Conservation (phyloP, 768 basidiomycete species). For the Tremella mesenterica region DNA sequence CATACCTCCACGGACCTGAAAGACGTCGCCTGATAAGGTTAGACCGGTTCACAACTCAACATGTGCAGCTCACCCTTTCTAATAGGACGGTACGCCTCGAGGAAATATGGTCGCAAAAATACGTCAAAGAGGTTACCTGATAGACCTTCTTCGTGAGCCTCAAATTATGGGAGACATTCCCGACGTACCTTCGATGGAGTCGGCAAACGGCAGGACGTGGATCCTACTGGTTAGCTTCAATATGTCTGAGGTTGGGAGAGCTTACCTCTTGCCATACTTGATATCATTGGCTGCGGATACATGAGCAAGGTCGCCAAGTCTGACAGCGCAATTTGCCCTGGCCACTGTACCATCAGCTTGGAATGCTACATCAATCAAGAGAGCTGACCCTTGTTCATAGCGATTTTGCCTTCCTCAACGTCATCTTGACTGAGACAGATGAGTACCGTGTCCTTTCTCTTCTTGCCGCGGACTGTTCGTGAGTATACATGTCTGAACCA, state of each 20-base stretch:
- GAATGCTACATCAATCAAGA: background rate
- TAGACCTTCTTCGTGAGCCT: constrained; percentile 50
- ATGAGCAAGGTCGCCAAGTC: constrained; percentile 90
- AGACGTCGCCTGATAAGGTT: constrained; percentile 66
- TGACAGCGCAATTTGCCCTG: constrained; percentile 96
- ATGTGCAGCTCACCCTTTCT: constrained; percentile 27
- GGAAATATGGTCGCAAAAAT: constrained; percentile 96
- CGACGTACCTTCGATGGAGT: constrained; percentile 77
- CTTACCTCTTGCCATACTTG: constrained; percentile 86
- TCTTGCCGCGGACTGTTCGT: constrained; percentile 66
- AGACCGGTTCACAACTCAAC: background rate
- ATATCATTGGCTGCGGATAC: constrained; percentile 95
- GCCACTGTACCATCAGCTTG: constrained; percentile 54
- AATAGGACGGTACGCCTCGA: constrained; percentile 59
- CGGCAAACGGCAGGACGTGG: constrained; percentile 93
- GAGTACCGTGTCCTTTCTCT: constrained; percentile 92
- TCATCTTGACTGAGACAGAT: constrained; percentile 93
- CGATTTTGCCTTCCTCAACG: constrained; percentile 95
- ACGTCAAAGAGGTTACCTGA: constrained; percentile 98
- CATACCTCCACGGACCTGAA: constrained; percentile 98
- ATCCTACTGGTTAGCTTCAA: constrained; percentile 45
- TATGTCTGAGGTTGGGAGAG: background rate
- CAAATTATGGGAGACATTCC: background rate
- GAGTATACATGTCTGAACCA: constrained; percentile 3
- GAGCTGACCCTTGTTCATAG: constrained; percentile 76